Base-by-base conservation (phyloP, 2,329 filamentous ascomycete genomes). In the Aureobasidium sp. region DNA sequence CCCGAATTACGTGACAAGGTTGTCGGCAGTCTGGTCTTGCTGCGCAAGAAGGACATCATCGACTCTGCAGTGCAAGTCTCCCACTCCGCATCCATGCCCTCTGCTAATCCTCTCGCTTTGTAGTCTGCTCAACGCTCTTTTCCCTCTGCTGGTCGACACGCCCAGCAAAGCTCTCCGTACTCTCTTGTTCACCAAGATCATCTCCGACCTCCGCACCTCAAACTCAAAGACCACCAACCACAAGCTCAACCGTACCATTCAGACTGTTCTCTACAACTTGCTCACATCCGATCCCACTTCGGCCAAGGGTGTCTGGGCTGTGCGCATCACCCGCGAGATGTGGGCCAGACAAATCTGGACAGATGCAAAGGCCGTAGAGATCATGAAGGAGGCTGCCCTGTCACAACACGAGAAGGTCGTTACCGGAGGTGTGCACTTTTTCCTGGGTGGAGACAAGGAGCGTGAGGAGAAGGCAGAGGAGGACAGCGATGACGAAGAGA, bases 301-400 rank as follows among this genome's bases (percentile, higher is more conserved):
- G 0, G 82, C 90, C 0, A 94, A 96, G 70, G 91, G 89, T 4
- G 82, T 99, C 55, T 99, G 94, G 94, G 91, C 94, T 3, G 91
- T 97, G 64, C 97, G 97, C 75, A 84, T 99, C 66, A 96, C 92
- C 4, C 84, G 93, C 65, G 94, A 99, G 78, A 80, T 99, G 71
- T 99, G 94, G 94, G 96, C 92, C 76, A 84, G 93, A 51, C 92
- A 97, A 69, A 87, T 97, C 66, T 99, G 94, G 94, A 91, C 89
- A 11, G 94, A 99, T 70, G 85, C 91, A 1, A 94, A 92, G 73
- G 87, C 93, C 0, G 94, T 97, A n/a, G 91, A 96, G 70, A 90
- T 97, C 67, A 97, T 99, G 92, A 96, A 96, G 76, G 89, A 96
- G 76, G 91, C 93, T 0, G 87, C 88, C 61, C 77, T 99, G 62